Base-by-base conservation (phyloP, 257 asterid species). In the Jaltomata sinuosa region DNA sequence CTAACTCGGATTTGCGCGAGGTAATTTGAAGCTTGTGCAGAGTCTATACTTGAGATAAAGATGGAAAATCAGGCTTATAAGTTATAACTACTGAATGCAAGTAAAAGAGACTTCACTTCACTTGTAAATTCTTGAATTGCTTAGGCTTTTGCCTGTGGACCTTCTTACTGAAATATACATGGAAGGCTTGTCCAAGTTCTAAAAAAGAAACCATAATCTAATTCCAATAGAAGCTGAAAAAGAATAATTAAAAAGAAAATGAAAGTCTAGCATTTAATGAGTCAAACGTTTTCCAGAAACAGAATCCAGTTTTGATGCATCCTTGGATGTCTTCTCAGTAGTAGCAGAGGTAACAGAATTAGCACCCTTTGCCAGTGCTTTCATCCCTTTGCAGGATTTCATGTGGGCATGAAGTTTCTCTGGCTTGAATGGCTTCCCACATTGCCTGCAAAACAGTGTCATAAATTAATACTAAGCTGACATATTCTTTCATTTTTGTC, bases 381-480 rank as follows among this genome's bases (percentile, higher is more conserved):
- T 96, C 84, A 92, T 84, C 52, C 93, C 94, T 85, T 91, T 93
- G 95, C 99, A 96, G 29, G 95, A 88, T 86, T 90, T 93, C 97
- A 96, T 93, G 86, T 96, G 99, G 1, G 91, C 84, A 81, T 91
- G 95, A 81, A 96, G 88, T 87, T 93, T 93, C 89, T 92, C 97
- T 32, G 98, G 98, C 88, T 92, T 93, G 92, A 96, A 94, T 72
- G 90, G 90, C 90, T 94, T 94, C 85, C 93, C 92, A 68, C 98
- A 94, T 88, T 94, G 98, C 80, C 98, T 94, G 90, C 86, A 84
- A 2, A 74, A 54, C 45, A 11, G 8, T 9, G 6, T 47, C 22
- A 77, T 27, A 27, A 49, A 15, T 76, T 76, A 76, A 16, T 65
- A 64, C 29, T 25, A 36, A 1, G 59, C 12, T 42, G 14, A 50